phyloP scores from a whole-genome alignment of 257 asterid genomes.

The Ophiorrhiza pumila region DNA sequence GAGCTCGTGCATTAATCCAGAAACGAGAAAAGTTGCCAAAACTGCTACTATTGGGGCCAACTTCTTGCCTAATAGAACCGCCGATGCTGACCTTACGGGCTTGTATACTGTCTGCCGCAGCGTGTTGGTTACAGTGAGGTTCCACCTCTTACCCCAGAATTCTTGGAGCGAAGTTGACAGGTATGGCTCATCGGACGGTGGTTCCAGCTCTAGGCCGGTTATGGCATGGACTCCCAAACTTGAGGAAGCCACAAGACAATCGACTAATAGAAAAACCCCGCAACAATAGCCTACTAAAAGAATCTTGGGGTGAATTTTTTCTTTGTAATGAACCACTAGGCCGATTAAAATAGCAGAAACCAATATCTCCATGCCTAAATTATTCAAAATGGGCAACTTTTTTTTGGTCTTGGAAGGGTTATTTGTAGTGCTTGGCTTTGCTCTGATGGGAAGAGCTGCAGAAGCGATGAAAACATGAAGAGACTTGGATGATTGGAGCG shows the following conservation, averaged over 20 bases:
- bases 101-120: slow-evolving; percentile 46
- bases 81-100: slow-evolving; percentile 37
- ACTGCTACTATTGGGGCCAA: slow-evolving; percentile 35
- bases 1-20: slow-evolving; percentile 69
- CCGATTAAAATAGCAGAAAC: slow-evolving; percentile 19
- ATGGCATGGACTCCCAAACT: slow-evolving; percentile 19
- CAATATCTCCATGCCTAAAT: slow-evolving; percentile 31
- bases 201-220: slow-evolving; percentile 46
- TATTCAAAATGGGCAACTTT: slow-evolving; percentile 26
- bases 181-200: slow-evolving; percentile 61
- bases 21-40: slow-evolving; percentile 45
- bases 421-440: slow-evolving; percentile 14
- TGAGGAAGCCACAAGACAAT: slow-evolving; percentile 22
- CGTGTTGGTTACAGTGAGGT: slow-evolving; percentile 38
- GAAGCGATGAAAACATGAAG: slow-evolving; percentile 39
- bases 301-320: slow-evolving; percentile 13
- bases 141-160: slow-evolving; percentile 81
- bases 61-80: slow-evolving; percentile 23
- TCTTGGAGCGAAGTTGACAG: slow-evolving; percentile 56
- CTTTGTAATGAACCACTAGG: background rate
- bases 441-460: slow-evolving; percentile 49
- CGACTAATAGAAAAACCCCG: slow-evolving; percentile 19
- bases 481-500: slow-evolving; percentile 23
- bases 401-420: slow-evolving; percentile 4
- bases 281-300: slow-evolving; percentile 26